Conservation (phyloP, 345 rosid genomes). For the Acer negundo region DNA sequence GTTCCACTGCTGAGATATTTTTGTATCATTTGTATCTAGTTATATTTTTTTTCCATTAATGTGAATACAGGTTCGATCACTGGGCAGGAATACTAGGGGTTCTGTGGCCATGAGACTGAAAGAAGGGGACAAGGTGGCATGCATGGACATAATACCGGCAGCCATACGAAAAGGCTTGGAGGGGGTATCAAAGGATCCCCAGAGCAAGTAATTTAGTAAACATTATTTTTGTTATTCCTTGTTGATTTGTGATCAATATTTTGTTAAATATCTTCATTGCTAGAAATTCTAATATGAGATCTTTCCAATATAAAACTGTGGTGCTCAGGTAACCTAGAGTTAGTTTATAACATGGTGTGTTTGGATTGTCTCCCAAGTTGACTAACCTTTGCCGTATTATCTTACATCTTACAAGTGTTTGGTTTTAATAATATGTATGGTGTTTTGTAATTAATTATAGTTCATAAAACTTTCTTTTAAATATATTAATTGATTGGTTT, state of each 20-base stretch:
- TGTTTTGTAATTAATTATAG: background rate
- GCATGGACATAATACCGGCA: slow-evolving; percentile 85
- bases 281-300: too few species aligned
- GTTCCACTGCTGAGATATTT: background rate
- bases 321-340: too few species aligned
- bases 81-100: slow-evolving; percentile 85
- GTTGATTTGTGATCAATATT: background rate
- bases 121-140: slow-evolving; percentile 82
- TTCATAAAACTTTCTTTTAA: background rate
- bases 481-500: background rate
- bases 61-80: slow-evolving; percentile 70
- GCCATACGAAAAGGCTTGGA: slow-evolving; percentile 54
- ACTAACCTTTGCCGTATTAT: background rate
- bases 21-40: background rate
- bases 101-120: slow-evolving; percentile 83
- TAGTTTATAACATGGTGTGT: background rate
- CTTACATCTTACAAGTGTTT: background rate
- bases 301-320: too few species aligned
- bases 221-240: background rate
- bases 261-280: background rate
- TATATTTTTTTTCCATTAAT: slow-evolving; percentile 7
- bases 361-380: background rate
- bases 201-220: slow-evolving; percentile 44
- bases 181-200: slow-evolving; percentile 40
- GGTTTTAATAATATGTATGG: background rate